Base-by-base conservation (phyloP, 2,329 filamentous ascomycete genomes). In the Phialocephala subalpina region DNA sequence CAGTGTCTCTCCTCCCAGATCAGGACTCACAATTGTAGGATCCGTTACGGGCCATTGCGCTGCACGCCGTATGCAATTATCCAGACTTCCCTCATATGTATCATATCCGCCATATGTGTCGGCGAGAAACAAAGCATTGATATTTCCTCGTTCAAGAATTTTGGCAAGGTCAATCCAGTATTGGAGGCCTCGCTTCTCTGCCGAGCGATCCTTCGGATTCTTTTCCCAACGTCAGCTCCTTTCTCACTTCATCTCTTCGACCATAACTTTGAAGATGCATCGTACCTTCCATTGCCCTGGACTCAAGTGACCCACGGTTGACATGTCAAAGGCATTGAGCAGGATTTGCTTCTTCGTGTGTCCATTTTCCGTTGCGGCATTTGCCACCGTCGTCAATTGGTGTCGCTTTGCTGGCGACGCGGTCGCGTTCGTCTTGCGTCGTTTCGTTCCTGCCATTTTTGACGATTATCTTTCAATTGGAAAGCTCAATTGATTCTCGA, bases 1-100 rank as follows among this genome's bases (percentile, higher is more conserved):
- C 4, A 33, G 4, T 33, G 29, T 33, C 29, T 22, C 2, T 38
- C 3, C 11, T 20, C 9, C 2, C 38, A 6, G 4, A 33, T 9
- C 14, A 2, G 33, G 25, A 88, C 82, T 3, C 83, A 83, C 11
- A 90, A 75, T 0, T 0, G 87, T 90, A 0, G 89, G 89, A 73
- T 92, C 89, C 63, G 90, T 90, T 3, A 91, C 87, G 0, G 89
- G 89, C 86, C 87, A 91, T 75, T 92, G 90, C 0, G 90, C 88
- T 1, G 88, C 89, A 0, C 87, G 86, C 1, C 82, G 74, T 56
- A 90, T 84, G 1, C 88, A 87, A 0, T 89, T 84, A 7, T 84
- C 82, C 5, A 91, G 79, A 22, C 65, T 73, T 62, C 85, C 87
- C 7, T 81, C 77, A 77, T 90, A 92, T 1, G 91, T 88, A 77